A percentile compares a stretch with the other conserved stretches of the same genome.
These are phyloP conservation scores for Nepenthes mirabilis DNA, from an alignment of 148 eudicot species.

Conservation along the genomic window DNA sequence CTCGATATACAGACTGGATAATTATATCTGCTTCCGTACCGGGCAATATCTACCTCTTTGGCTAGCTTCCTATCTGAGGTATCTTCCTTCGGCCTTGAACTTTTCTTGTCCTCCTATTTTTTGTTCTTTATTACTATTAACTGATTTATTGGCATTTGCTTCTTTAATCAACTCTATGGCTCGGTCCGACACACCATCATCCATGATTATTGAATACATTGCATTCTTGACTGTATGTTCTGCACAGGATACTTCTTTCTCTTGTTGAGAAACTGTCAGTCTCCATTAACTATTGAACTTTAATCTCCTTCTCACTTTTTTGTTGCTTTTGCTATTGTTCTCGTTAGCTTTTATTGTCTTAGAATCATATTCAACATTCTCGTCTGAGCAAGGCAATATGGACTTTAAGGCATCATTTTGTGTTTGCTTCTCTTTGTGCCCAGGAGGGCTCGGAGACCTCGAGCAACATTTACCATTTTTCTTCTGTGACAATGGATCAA, in stretches of 20 bases:
- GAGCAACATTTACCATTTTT: slow-evolving; percentile 25
- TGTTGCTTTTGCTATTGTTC: not conserved
- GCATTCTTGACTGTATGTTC: too few relatives aligned
- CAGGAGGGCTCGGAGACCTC: slow-evolving; percentile 45
- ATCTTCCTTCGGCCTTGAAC: slow-evolving; percentile 1
- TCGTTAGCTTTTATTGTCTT: not conserved
- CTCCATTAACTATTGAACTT: too few relatives aligned
- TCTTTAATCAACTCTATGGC: too few relatives aligned
- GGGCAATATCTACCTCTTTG: slow-evolving; percentile 19
- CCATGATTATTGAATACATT: too few relatives aligned
- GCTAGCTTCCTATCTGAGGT: slow-evolving; percentile 3
- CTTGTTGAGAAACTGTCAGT: too few relatives aligned
- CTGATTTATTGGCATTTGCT: too few relatives aligned
- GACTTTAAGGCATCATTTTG: slow-evolving; percentile 2
- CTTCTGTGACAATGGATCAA: slow-evolving; percentile 44
- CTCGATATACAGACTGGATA: slow-evolving; percentile 65
- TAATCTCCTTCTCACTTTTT: too few relatives aligned
- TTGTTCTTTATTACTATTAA: not conserved
- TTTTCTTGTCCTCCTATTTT: slow-evolving; percentile 5
- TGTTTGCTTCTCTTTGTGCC: slow-evolving; percentile 10
- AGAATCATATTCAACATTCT: not conserved
- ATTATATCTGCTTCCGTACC: slow-evolving; percentile 51
- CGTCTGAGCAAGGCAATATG: not conserved
- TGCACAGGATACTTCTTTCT: too few relatives aligned
- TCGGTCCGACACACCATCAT: too few relatives aligned